Evolutionary conservation across 495 filamentous ascomycete species (phyloP).

Genomic region (Parathielavia appendiculata): DNA sequence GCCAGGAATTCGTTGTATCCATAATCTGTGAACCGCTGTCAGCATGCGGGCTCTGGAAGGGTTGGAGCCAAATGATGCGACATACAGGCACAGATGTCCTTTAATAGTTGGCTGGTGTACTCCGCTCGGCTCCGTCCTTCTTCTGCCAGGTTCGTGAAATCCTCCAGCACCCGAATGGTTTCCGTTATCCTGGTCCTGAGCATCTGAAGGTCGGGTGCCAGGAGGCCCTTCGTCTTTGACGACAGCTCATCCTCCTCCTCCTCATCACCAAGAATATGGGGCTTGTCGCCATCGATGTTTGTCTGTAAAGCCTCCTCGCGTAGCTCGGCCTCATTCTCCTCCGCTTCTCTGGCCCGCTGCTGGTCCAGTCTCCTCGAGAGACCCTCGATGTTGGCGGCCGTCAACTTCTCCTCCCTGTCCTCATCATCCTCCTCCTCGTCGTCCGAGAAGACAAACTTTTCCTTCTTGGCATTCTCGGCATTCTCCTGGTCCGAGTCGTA

Average conservation of each 20-base stretch:
- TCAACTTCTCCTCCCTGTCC: constrained; percentile 85
- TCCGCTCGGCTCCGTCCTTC: constrained; percentile 75
- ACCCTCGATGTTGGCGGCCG: constrained; percentile 92
- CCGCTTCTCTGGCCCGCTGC: constrained; percentile 62
- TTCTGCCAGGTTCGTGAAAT: constrained; percentile 74
- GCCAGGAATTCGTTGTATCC: constrained; percentile 62
- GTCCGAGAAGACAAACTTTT: constrained; percentile 78
- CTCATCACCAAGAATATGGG: constrained; percentile 63
- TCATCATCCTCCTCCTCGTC: constrained; percentile 90
- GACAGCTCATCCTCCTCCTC: constrained; percentile 43
- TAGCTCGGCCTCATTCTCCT: constrained; percentile 72
- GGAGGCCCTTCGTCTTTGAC: constrained; percentile 45
- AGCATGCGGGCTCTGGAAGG: not conserved
- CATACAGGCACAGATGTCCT: constrained; percentile 76
- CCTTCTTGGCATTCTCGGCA: constrained; percentile 57
- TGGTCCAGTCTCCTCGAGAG: constrained; percentile 76
- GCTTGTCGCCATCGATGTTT: constrained; percentile 81
- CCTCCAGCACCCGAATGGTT: constrained; percentile 82
- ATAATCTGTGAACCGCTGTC: constrained; percentile 50
- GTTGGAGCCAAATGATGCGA: not conserved
- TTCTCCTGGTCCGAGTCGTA: constrained; percentile 70
- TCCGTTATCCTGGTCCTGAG: constrained; percentile 89
- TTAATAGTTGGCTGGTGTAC: constrained; percentile 77
- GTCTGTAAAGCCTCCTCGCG: constrained; percentile 89
- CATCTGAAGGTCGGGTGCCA: constrained; percentile 85